Base-by-base conservation (phyloP, 805 yeast species). In the Citeromyces matritensis region DNA sequence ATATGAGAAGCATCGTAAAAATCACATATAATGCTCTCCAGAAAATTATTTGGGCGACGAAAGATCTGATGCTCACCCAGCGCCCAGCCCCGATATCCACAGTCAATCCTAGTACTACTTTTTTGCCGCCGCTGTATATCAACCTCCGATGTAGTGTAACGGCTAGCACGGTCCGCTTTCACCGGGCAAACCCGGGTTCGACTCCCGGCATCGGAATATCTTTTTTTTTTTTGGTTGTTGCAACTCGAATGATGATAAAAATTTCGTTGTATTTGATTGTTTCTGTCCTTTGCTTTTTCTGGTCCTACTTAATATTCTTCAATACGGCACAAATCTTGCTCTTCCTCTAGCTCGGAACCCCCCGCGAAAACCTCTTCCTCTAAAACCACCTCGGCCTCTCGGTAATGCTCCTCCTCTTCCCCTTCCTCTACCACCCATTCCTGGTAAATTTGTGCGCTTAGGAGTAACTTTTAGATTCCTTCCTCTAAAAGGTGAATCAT, bases 201-300 rank as follows among this genome's bases (percentile, higher is more conserved):
- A 73, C 78, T 72, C 81, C 81, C 81, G 77, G 82, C 64, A 71
- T 70, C 79, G 81, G 81, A 73, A n/a, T n/a, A n/a, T n/a, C n/a
- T n/a, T n/a, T n/a, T n/a, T n/a, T n/a, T n/a, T n/a, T n/a, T n/a
- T n/a, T n/a, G n/a, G n/a, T n/a, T n/a, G n/a, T n/a, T n/a, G n/a
- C n/a, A n/a, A n/a, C n/a, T n/a, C n/a, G n/a, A n/a, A n/a, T n/a
- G n/a, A n/a, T n/a, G n/a, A n/a, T n/a, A n/a, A n/a, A n/a, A n/a
- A n/a, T n/a, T n/a, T n/a, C n/a, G n/a, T n/a, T n/a, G n/a, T n/a
- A n/a, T n/a, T n/a, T n/a, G n/a, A n/a, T n/a, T n/a, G n/a, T n/a
- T n/a, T n/a, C n/a, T n/a, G n/a, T n/a, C n/a, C n/a, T n/a, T n/a
- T n/a, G n/a, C n/a, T n/a, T n/a, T n/a, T n/a, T n/a, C n/a, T n/a